Percentiles rank a stretch among this genome's conserved stretches.
These are phyloP conservation scores for Carex pumila DNA, from an alignment of 176 grass and related monocot genomes.

Conservation along the genomic window DNA sequence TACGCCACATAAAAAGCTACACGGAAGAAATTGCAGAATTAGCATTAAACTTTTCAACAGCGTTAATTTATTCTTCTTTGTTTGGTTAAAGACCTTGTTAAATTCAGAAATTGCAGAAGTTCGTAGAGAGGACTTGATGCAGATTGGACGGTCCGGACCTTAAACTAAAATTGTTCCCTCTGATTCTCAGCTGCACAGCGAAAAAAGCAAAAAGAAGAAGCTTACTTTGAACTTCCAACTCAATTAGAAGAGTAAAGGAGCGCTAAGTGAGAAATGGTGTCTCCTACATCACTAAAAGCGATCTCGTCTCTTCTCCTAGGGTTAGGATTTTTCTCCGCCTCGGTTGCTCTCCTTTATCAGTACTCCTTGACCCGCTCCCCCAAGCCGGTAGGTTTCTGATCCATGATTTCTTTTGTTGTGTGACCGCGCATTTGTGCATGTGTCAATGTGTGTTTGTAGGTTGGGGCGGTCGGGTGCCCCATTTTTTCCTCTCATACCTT, in stretches of 20 bases:
- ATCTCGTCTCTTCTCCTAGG: slow-evolving; percentile 33
- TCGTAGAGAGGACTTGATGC: too few species aligned
- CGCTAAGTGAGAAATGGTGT: not conserved
- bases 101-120: too few species aligned
- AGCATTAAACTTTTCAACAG: too few species aligned
- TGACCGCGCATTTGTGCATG: not conserved
- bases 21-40: too few species aligned
- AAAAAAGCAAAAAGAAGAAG: too few species aligned
- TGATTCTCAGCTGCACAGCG: too few species aligned
- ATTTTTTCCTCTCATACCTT: not conserved
- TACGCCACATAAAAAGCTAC: too few species aligned
- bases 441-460: not conserved
- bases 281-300: not conserved
- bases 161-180: too few species aligned
- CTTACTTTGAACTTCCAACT: too few species aligned
- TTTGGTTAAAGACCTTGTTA: too few species aligned
- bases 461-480: not conserved
- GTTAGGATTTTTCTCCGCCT: slow-evolving; percentile 28
- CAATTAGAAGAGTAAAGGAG: not conserved
- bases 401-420: not conserved
- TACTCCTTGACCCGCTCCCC: slow-evolving; percentile 31
- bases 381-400: slow-evolving; percentile 37
- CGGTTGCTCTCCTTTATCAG: slow-evolving; percentile 41
- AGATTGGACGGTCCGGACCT: too few species aligned
- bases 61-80: too few species aligned